Evolutionary conservation across 2,329 filamentous ascomycete genomes (phyloP).

Genomic region (Fusarium papillatum): DNA sequence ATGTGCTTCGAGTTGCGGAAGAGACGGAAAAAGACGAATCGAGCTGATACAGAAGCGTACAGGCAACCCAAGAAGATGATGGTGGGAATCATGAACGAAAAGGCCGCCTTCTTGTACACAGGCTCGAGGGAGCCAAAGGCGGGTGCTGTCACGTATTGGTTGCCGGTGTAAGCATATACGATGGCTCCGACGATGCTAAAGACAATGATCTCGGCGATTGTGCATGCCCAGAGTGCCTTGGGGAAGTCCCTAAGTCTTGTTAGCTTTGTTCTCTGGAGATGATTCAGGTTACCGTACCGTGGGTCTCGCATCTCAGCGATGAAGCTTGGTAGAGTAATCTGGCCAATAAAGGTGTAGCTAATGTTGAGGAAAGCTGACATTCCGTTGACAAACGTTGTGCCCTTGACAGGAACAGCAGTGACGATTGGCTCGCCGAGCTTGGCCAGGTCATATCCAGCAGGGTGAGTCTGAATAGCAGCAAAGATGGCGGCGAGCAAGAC

Average conservation of each 20-base stretch:
- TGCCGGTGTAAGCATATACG: constrained; percentile 90
- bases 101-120: constrained; percentile 88
- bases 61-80: constrained; percentile 92
- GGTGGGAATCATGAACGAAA: constrained; percentile 96
- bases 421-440: constrained; percentile 74
- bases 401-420: constrained; percentile 74
- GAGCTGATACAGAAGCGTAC: constrained; percentile 90
- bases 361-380: constrained; percentile 96
- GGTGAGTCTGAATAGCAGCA: constrained; percentile 80
- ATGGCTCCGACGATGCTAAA: constrained; percentile 87
- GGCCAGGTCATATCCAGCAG: constrained; percentile 73
- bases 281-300: constrained; percentile 49
- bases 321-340: constrained; percentile 94
- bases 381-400: constrained; percentile 84
- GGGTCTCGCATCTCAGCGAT: constrained; percentile 92
- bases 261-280: background rate
- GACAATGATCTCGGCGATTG: constrained; percentile 87
- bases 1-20: constrained; percentile 87
- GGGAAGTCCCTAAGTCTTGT: constrained; percentile 79
- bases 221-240: constrained; percentile 93
- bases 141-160: constrained; percentile 88
- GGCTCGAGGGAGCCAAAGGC: constrained; percentile 88
- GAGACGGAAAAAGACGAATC: constrained; percentile 92
- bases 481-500: constrained; percentile 89
- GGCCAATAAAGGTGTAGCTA: constrained; percentile 95